Evolutionary conservation across 2,329 filamentous ascomycete species (phyloP).

Genomic region (Xylaria sp.): DNA sequence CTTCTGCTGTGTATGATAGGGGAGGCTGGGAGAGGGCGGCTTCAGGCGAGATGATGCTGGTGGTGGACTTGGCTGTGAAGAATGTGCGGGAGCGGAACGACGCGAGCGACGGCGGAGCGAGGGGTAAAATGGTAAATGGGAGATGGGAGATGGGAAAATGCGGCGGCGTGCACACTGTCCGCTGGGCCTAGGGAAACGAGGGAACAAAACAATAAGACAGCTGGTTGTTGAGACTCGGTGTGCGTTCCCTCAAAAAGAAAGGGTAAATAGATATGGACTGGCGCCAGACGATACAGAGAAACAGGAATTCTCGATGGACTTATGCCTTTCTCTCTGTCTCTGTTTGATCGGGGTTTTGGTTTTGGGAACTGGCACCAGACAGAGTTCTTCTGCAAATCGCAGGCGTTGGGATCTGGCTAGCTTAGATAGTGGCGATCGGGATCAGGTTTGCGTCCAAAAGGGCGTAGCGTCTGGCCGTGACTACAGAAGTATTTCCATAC

Average conservation of each 20-base stretch:
- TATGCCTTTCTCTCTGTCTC: constrained; percentile 15
- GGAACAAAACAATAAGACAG: neutral
- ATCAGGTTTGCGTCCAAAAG: constrained; percentile 29
- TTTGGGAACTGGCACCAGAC: constrained; percentile 16
- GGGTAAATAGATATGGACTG: constrained; percentile 9
- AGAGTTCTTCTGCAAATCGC: constrained; percentile 28
- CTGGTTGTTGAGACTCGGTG: neutral
- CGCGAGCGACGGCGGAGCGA: constrained; percentile 33
- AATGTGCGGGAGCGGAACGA: constrained; percentile 13
- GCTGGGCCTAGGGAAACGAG: neutral
- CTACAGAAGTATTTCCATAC: neutral
- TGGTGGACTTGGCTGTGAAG: constrained; percentile 3
- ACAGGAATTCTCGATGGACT: constrained; percentile 23
- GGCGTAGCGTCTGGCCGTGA: constrained; percentile 1
- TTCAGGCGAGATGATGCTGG: constrained; percentile 9
- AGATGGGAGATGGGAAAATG: neutral
- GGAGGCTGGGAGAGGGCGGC: constrained; percentile 16
- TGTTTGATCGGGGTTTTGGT: constrained; percentile 20
- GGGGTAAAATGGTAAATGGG: constrained; percentile 20
- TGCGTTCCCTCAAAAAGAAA: constrained; percentile 15
- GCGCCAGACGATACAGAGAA: constrained; percentile 13
- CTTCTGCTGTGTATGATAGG: constrained; percentile 2
- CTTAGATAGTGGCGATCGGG: constrained; percentile 40
- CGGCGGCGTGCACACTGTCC: constrained; percentile 10
- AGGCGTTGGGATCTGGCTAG: constrained; percentile 28